Base-by-base conservation (phyloP, 2,329 filamentous ascomycete species). In the Alternaria metachromatica region DNA sequence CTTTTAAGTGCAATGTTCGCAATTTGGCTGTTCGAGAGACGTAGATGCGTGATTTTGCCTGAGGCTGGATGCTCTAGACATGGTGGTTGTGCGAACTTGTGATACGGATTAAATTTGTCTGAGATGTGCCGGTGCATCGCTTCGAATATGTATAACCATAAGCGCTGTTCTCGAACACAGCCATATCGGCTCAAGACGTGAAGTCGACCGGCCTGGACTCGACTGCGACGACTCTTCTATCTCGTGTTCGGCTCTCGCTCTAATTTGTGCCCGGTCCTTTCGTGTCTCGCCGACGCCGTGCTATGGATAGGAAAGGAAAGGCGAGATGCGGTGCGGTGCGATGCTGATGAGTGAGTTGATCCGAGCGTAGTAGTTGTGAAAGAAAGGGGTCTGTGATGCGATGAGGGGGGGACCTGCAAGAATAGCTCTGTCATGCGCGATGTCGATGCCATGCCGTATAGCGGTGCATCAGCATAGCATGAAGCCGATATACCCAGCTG, bases 1-100 rank as follows among this genome's bases (percentile, higher is more conserved):
- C 49, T 53, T 53, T 25, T 26, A 51, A 21, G 28, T 51, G 49
- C 49, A 13, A 45, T 3, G 12, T 45, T 20, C 20, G 43, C 43
- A 12, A 45, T 4, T 11, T 21, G 43, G 18, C 2, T 45, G 37
- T 44, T 6, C 9, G 8, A 33, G 33, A 37, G 37, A 41, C n/a
- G 37, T 41, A 18, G 37, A 18, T 41, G 37, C 18, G 37, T n/a
- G 8, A 4, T 41, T 41, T 3, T 41, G 37, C 37, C 15, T 41
- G 37, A 10, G 8, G 37, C n/a, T 37, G 30, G 33, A 41, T 10
- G 33, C 33, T 41, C 1, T 41, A 10, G 8, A 41, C 0, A n/a
- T 5, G 33, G 30, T 33, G 30, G 33, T 37, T 0, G 33, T 41
- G 37, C 8, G 37, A 41, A 18, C n/a, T 41, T 41, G 37, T 41